Conservation (phyloP, 1,284 basidiomycete species). For the Papiliotrema laurentii region DNA sequence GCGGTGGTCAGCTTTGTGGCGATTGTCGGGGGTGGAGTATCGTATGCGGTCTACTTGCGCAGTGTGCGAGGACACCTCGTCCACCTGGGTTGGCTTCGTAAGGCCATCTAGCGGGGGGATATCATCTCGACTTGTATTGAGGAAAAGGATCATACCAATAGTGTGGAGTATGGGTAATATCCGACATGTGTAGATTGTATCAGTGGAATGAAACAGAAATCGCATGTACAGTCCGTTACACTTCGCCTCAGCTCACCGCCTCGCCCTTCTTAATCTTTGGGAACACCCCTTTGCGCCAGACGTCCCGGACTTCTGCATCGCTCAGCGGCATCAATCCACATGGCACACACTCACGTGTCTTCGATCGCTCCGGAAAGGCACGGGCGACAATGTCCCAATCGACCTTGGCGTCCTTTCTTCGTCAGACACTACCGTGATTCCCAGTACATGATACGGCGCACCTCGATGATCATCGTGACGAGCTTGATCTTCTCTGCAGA, state of each 20-base stretch:
- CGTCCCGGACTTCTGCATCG: conserved; percentile 29
- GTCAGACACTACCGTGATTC: not conserved
- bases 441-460: conserved; percentile 6
- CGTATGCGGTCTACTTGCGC: conserved; percentile 33
- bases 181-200: no score
- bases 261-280: conserved; percentile 27
- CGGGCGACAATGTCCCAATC: conserved; percentile 15
- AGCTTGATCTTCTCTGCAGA: conserved; percentile 15
- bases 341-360: conserved; percentile 21
- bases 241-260: no score
- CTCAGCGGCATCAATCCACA: no score
- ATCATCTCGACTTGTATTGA: no score
- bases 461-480: conserved; percentile 13
- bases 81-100: conserved; percentile 28
- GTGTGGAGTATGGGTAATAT: no score
- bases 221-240: no score
- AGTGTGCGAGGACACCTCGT: conserved; percentile 37
- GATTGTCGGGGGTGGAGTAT: conserved; percentile 30
- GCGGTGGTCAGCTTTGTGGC: conserved; percentile 43
- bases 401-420: conserved; percentile 12
- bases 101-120: conserved; percentile 12
- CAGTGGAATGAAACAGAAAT: no score
- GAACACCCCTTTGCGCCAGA: conserved; percentile 33
- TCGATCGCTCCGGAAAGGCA: conserved; percentile 12
- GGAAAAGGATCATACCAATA: no score